These are phyloP conservation scores for Simplicillium sp. DNA, from an alignment of 2,329 filamentous ascomycete species.

Conservation along the genomic window DNA sequence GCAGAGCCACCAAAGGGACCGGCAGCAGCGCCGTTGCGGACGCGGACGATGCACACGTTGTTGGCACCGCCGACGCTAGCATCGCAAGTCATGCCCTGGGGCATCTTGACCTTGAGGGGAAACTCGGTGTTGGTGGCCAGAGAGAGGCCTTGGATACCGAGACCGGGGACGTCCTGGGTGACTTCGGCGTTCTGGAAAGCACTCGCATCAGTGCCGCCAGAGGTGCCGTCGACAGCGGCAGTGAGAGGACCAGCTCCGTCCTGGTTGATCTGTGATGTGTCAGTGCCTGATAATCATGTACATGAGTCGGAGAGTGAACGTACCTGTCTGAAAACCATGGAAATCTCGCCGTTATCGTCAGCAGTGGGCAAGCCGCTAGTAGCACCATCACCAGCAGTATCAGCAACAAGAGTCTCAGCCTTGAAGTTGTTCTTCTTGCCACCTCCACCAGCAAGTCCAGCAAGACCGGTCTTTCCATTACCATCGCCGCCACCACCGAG, in stretches of 20 bases:
- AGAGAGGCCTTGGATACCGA: constrained; percentile 46
- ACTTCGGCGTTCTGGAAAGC: constrained; percentile 53
- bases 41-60: constrained; percentile 56
- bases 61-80: constrained; percentile 46
- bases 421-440: constrained; percentile 25
- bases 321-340: constrained; percentile 45
- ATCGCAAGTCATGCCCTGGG: constrained; percentile 57
- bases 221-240: constrained; percentile 52
- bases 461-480: constrained; percentile 13
- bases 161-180: constrained; percentile 51
- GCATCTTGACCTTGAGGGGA: constrained; percentile 56
- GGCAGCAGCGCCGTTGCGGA: constrained; percentile 51
- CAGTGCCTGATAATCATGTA: background rate
- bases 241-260: constrained; percentile 57
- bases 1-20: constrained; percentile 59
- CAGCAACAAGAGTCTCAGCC: constrained; percentile 39
- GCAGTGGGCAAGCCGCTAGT: constrained; percentile 47
- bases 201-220: constrained; percentile 47
- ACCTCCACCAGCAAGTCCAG: background rate
- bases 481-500: constrained; percentile 9
- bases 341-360: constrained; percentile 45
- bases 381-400: constrained; percentile 40
- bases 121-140: constrained; percentile 53
- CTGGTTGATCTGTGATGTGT: constrained; percentile 52
- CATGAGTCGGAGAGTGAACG: background rate